Evolutionary conservation across 768 basidiomycete genomes (phyloP), one percentile per base, ranked within the genome.

Genomic region (Auriscalpium microsporum): DNA sequence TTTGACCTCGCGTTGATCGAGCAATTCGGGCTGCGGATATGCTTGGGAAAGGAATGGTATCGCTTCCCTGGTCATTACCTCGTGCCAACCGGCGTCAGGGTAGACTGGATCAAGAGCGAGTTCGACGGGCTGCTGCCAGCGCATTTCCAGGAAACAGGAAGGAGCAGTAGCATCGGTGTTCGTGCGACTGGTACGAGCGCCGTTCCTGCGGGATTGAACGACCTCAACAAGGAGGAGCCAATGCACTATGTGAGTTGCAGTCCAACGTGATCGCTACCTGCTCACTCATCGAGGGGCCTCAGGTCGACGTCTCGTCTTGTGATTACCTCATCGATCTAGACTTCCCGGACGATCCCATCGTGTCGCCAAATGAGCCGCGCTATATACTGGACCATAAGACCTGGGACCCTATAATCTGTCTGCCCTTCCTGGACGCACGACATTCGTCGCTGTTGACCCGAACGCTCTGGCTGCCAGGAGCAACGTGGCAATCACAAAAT

Each of bases 11-110:
- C 83, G 1, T 82, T 80, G 0, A 74, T 97, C 64, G 76, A 75
- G 55, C 74, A 80, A 11, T 82, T 94, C 63, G 79, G 83, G 55
- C 71, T 98, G 55, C 81, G 76, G 33, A 65, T 99, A 1, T 99
- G 96, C 71, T 75, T 88, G 50, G 91, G 87, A 48, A 94, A 94
- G 68, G 96, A 99, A 71, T 99, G 96, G 96, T 76, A 97, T 66
- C 80, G 95, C 21, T 99, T 93, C 76, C 90, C 94, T 3, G 83
- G 91, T 4, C 87, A 88, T 67, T 97, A 88, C 69, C 78, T 95
- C 48, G 78, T 98, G 19, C 94, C 94, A 1, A 80, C 85, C 56
- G 87, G 82, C 28, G 72, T 98, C 56, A 77, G 82, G 28, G 83
- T 95, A n/a, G 78, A 86, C 56, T 97, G 93, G 70, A 75, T 98